These are phyloP conservation scores for Camptophora hylomeconis DNA, from an alignment of 2,329 filamentous ascomycete species.

Conservation along the genomic window DNA sequence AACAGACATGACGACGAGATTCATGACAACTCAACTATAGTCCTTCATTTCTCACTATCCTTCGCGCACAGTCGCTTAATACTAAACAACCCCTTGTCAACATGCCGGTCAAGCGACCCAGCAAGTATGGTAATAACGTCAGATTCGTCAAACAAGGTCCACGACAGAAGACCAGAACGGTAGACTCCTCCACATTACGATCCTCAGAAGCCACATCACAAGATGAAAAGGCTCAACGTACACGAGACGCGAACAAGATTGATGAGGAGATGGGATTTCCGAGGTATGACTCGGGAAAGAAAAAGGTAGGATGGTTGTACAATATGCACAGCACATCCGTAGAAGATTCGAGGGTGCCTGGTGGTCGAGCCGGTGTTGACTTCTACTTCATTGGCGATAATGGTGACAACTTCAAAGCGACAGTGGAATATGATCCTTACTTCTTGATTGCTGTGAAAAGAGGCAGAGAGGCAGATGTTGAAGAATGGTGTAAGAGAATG, in stretches of 20 bases:
- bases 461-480: constrained; percentile 80
- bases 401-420: constrained; percentile 84
- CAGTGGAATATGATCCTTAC: constrained; percentile 91
- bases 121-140: constrained; percentile 52
- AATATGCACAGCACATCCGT: constrained; percentile 87
- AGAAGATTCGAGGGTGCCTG: constrained; percentile 68
- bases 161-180: constrained; percentile 55
- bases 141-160: constrained; percentile 24
- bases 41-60: too few relatives aligned
- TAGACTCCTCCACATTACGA: constrained; percentile 60
- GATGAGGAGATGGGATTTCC: constrained; percentile 93
- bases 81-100: constrained; percentile 10
- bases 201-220: constrained; percentile 76
- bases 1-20: too few relatives aligned
- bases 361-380: constrained; percentile 80
- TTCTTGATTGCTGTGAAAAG: constrained; percentile 84
- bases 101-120: constrained; percentile 40
- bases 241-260: constrained; percentile 70
- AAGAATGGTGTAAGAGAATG: constrained; percentile 77
- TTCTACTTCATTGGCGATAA: constrained; percentile 87
- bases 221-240: constrained; percentile 84
- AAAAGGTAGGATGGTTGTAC: constrained; percentile 81
- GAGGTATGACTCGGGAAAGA: constrained; percentile 77
- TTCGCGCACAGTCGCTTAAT: not conserved
- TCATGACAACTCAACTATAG: too few relatives aligned